These are phyloP conservation scores for Fusarium verrucosum DNA, from an alignment of 2,329 filamentous ascomycete genomes.

Conservation along the genomic window DNA sequence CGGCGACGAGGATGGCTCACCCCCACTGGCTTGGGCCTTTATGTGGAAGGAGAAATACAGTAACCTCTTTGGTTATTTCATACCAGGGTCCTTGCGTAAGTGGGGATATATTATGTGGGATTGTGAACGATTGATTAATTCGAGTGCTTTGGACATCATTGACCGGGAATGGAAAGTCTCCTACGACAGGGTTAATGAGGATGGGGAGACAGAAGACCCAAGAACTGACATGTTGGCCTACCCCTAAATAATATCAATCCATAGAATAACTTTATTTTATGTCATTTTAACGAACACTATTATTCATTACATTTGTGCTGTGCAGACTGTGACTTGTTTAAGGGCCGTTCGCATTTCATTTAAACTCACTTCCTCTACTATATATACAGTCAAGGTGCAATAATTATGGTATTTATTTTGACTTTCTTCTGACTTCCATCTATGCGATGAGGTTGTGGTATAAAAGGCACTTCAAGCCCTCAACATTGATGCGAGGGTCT, in stretches of 20 bases:
- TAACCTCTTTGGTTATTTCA: conserved; percentile 1
- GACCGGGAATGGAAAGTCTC: not conserved
- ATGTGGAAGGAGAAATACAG: not conserved
- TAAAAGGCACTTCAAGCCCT: too few species aligned
- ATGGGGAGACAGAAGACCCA: not conserved
- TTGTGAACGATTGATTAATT: not conserved
- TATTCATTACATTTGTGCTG: too few species aligned
- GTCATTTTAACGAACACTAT: too few species aligned
- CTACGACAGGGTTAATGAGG: not conserved
- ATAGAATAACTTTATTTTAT: too few species aligned
- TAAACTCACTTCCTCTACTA: too few species aligned
- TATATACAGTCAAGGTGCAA: too few species aligned
- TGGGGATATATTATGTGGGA: conserved; percentile 19
- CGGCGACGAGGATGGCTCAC: not conserved
- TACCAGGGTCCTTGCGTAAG: not conserved
- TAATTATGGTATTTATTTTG: too few species aligned
- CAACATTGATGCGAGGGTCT: too few species aligned
- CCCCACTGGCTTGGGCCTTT: not conserved
- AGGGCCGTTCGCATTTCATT: too few species aligned
- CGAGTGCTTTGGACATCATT: not conserved
- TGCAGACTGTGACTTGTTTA: too few species aligned
- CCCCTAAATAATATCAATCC: not conserved
- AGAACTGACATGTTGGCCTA: not conserved
- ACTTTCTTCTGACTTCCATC: too few species aligned
- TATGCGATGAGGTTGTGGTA: too few species aligned